Percentiles rank a stretch among this genome's conserved stretches.
Evolutionary conservation across 2,329 filamentous ascomycete species (phyloP).

Genomic region (Penicillium sp.): DNA sequence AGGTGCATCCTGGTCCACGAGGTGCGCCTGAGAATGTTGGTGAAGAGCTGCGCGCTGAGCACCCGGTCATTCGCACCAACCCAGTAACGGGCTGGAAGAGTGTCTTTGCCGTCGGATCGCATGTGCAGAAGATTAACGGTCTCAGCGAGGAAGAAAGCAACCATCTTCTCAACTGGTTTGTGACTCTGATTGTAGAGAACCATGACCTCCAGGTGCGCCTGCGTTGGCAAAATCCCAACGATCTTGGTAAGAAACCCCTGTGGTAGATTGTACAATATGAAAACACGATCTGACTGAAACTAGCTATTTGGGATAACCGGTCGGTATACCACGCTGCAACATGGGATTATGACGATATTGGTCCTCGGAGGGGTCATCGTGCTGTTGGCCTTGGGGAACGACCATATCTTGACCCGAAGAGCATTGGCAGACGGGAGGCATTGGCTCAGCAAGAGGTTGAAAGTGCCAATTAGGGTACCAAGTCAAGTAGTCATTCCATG

Average conservation of each 20-base stretch:
- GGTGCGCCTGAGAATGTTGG: slow-evolving; percentile 65
- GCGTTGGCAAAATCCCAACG: slow-evolving; percentile 45
- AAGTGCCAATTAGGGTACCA: background rate
- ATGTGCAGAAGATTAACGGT: slow-evolving; percentile 38
- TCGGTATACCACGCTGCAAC: slow-evolving; percentile 62
- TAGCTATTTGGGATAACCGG: slow-evolving; percentile 64
- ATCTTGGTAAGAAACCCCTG: slow-evolving; percentile 38
- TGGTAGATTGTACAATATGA: background rate
- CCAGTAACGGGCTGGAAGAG: slow-evolving; percentile 48
- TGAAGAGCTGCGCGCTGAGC: slow-evolving; percentile 52
- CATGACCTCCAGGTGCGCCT: slow-evolving; percentile 48
- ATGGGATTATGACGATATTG: slow-evolving; percentile 54
- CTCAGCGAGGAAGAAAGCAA: slow-evolving; percentile 38
- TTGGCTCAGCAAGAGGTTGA: slow-evolving; percentile 11
- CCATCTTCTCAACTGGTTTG: slow-evolving; percentile 39
- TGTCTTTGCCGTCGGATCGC: slow-evolving; percentile 39
- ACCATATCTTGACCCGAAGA: slow-evolving; percentile 57
- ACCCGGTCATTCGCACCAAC: slow-evolving; percentile 58
- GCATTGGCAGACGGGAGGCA: slow-evolving; percentile 32
- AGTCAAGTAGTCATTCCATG: background rate
- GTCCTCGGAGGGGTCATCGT: slow-evolving; percentile 55
- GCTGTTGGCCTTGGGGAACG: slow-evolving; percentile 59
- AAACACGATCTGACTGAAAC: background rate
- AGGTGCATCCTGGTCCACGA: slow-evolving; percentile 33
- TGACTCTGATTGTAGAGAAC: slow-evolving; percentile 44